Conservation (phyloP, 306 rosid species). For the Medicago lupulina region DNA sequence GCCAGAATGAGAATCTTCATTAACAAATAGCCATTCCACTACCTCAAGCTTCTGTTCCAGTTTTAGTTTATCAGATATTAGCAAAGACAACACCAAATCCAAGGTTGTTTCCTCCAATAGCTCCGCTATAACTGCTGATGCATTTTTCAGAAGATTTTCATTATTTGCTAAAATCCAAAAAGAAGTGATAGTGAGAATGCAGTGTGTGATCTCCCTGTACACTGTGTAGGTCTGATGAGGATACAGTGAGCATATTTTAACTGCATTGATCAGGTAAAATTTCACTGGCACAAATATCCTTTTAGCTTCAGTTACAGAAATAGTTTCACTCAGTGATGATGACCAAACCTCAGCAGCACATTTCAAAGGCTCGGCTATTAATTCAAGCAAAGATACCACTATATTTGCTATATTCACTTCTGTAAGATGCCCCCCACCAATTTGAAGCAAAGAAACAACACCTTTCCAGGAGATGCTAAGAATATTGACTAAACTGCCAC, state of each 20-base stretch:
- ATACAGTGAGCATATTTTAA: conserved; percentile 73
- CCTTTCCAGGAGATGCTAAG: conserved; percentile 94
- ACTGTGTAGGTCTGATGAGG: conserved; percentile 73
- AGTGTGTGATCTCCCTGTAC: conserved; percentile 62
- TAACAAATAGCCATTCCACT: conserved; percentile 65
- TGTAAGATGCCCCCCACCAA: conserved; percentile 58
- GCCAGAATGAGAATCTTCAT: conserved; percentile 44
- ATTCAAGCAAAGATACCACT: conserved; percentile 60
- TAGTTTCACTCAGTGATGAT: conserved; percentile 52
- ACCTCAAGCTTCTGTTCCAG: conserved; percentile 62
- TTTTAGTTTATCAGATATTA: conserved; percentile 68
- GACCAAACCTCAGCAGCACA: conserved; percentile 77
- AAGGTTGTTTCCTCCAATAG: conserved; percentile 74
- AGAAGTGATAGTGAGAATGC: conserved; percentile 68
- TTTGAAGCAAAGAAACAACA: conserved; percentile 86
- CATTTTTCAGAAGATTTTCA: conserved; percentile 60
- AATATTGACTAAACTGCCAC: conserved; percentile 80
- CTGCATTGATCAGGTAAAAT: conserved; percentile 81
- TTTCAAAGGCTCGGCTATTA: conserved; percentile 72
- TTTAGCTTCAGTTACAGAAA: conserved; percentile 82
- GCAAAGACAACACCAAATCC: conserved; percentile 64
- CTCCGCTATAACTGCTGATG: conserved; percentile 64
- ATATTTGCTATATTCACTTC: conserved; percentile 59
- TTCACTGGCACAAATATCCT: conserved; percentile 82
- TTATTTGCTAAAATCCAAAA: conserved; percentile 63